These are phyloP conservation scores for Anisodus tanguticus DNA, from an alignment of 257 asterid genomes.

Conservation along the genomic window DNA sequence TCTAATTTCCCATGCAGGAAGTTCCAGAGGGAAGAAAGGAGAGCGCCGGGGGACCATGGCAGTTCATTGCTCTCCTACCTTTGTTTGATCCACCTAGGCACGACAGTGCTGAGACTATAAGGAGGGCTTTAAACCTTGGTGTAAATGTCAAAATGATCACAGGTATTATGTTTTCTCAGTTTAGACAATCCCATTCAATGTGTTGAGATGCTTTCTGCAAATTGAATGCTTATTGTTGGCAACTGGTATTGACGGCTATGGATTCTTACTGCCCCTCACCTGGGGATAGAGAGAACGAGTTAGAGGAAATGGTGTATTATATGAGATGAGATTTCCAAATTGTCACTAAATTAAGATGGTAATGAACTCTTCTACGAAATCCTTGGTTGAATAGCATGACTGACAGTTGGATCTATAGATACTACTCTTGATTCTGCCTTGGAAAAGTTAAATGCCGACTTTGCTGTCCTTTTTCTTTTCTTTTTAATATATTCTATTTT, in stretches of 20 bases:
- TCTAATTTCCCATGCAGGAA: slow-evolving; percentile 56
- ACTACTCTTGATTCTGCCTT: not conserved
- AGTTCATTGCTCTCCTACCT: slow-evolving; percentile 89
- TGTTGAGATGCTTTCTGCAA: not conserved
- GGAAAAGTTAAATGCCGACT: not conserved
- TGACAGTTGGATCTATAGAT: slow-evolving; percentile 7
- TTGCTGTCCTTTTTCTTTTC: not conserved
- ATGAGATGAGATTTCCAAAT: not conserved
- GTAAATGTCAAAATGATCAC: slow-evolving; percentile 95
- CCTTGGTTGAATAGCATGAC: slow-evolving; percentile 1
- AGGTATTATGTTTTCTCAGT: slow-evolving; percentile 40
- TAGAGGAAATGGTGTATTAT: slow-evolving; percentile 10
- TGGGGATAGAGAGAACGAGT: not conserved
- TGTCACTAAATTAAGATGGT: slow-evolving; percentile 9
- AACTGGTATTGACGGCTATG: not conserved
- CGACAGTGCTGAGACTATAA: slow-evolving; percentile 28
- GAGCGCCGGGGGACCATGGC: slow-evolving; percentile 93
- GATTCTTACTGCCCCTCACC: slow-evolving; percentile 10
- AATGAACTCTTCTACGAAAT: not conserved
- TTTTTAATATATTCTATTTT: not conserved
- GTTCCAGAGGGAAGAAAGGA: slow-evolving; percentile 85
- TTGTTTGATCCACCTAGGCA: slow-evolving; percentile 95
- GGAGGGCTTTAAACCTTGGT: slow-evolving; percentile 87
- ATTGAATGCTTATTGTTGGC: not conserved
- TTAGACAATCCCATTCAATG: not conserved